These are phyloP conservation scores for Saccharomyces hybrid DNA, from an alignment of 1,139 yeast genomes.

Conservation along the genomic window DNA sequence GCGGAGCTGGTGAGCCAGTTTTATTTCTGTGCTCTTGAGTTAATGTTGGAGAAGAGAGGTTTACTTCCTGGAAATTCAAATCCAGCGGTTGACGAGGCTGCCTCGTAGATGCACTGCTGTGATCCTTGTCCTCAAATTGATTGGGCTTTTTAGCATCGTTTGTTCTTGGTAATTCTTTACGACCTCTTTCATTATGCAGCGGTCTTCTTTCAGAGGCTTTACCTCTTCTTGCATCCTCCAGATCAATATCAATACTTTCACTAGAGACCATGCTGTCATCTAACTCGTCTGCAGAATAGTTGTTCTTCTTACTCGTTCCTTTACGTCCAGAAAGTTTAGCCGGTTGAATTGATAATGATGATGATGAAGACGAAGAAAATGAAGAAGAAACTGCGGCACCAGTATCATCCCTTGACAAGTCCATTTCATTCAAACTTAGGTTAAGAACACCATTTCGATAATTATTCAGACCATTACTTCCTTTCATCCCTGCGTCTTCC, in stretches of 20 bases:
- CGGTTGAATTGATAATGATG: background rate
- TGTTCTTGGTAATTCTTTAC: background rate
- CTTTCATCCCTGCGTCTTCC: background rate
- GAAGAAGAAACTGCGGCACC: background rate
- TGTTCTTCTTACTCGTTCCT: conserved; percentile 4
- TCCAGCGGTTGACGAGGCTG: conserved; percentile 20
- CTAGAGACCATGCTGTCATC: conserved; percentile 20
- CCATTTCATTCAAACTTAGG: conserved; percentile 20
- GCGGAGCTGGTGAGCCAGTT: conserved; percentile 2
- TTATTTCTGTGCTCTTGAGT: conserved; percentile 7
- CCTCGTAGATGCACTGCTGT: conserved; percentile 2
- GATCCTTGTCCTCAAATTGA: background rate
- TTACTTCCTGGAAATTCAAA: conserved; percentile 24
- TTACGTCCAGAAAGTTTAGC: conserved; percentile 10
- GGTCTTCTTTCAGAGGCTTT: conserved; percentile 3
- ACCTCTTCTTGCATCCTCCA: conserved; percentile 17
- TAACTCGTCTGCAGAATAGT: conserved; percentile 7
- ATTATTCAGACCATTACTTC: conserved; percentile 5
- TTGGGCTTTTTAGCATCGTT: background rate
- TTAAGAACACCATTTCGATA: conserved; percentile 11
- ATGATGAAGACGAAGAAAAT: background rate
- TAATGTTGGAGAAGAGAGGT: conserved; percentile 21
- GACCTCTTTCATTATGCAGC: conserved; percentile 4
- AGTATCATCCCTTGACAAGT: conserved; percentile 9
- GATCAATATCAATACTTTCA: conserved; percentile 27